Base-by-base conservation (phyloP, 495 filamentous ascomycete species). In the Aspergillus saccharolyticus region DNA sequence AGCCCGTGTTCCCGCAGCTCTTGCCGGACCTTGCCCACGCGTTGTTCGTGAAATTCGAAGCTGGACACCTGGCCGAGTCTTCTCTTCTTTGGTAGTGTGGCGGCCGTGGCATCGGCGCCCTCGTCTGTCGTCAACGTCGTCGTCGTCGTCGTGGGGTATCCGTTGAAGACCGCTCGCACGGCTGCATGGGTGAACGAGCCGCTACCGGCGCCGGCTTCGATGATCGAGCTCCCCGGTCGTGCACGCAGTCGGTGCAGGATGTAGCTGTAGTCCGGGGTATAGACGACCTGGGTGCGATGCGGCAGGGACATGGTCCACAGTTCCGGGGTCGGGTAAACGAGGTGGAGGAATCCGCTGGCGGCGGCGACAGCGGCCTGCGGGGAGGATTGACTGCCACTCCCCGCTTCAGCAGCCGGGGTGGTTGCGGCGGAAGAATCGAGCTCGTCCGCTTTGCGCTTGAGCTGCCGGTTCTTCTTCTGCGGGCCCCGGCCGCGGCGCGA, bases 241-340 rank as follows among this genome's bases (percentile, higher is more conserved):
- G 86, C 93, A 15, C 89, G 84, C 49, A 98, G 78, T 47, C 91
- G 81, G 67, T 96, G 90, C 20, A 98, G 80, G 42, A 98, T 87
- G 67, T 94, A 98, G 72, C 91, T 96, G 74, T 96, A 96, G 70
- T 98, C 94, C 10, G 95, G 91, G 1, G 90, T 96, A 66, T 98
- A 98, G 60, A 98, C 94, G 49, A 98, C 93, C 72, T 98, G 94
- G 9, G 94, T 98, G 49, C 94, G 82, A 69, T 98, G 94, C 2
- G 92, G 94, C 42, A 98, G 80, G 42, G 87, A 89, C 22, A 82
- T 74, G 0, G 95, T 98, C 94, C 94, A 98, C 16, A 88, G 77
- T 70, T 98, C 94, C 15, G 94, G 90, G 0, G 95, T 96, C 0
- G 95, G 95, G 24, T 88, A 89, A 15, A 97, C 79, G 30, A 98